phyloP scores from a whole-genome alignment of 1,284 basidiomycete genomes.

The Paramarasmius palmivorus region DNA sequence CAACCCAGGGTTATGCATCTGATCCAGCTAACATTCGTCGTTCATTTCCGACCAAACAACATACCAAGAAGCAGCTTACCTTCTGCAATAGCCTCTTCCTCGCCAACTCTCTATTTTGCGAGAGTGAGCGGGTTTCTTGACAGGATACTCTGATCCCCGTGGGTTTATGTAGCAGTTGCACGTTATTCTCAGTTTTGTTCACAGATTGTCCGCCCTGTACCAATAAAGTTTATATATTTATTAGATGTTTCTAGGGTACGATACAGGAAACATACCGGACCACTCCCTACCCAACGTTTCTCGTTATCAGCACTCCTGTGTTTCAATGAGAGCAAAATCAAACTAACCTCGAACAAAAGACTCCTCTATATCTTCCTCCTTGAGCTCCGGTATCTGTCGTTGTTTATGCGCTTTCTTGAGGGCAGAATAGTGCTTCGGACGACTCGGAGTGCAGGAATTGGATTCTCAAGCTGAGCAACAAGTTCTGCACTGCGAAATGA shows the following conservation, averaged over 20 bases:
- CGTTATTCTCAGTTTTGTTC: constrained; percentile 84
- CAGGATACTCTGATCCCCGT: constrained; percentile 76
- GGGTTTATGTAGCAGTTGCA: constrained; percentile 78
- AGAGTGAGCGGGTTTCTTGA: constrained; percentile 77
- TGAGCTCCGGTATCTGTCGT: constrained; percentile 62
- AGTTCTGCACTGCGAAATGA: constrained; percentile 35
- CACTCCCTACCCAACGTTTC: constrained; percentile 56
- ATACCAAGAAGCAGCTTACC: constrained; percentile 45
- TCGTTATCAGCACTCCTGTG: constrained; percentile 11
- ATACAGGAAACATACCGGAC: constrained; percentile 48
- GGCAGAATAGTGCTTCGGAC: constrained; percentile 57
- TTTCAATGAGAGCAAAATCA: constrained; percentile 10
- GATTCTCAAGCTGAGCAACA: constrained; percentile 42
- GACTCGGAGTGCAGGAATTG: constrained; percentile 14
- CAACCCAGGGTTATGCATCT: constrained; percentile 69
- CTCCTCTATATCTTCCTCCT: constrained; percentile 75
- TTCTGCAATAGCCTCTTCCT: constrained; percentile 67
- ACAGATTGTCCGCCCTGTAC: constrained; percentile 75
- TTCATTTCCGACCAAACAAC: neutral
- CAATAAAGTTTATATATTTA: constrained; percentile 18
- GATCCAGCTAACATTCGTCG: constrained; percentile 60
- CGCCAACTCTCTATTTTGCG: constrained; percentile 70
- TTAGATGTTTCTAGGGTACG: constrained; percentile 21
- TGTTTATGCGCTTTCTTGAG: constrained; percentile 67
- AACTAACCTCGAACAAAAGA: constrained; percentile 71